These are phyloP conservation scores for Hyphopichia buzzinii DNA, from an alignment of 1,139 yeast genomes.

Conservation along the genomic window DNA sequence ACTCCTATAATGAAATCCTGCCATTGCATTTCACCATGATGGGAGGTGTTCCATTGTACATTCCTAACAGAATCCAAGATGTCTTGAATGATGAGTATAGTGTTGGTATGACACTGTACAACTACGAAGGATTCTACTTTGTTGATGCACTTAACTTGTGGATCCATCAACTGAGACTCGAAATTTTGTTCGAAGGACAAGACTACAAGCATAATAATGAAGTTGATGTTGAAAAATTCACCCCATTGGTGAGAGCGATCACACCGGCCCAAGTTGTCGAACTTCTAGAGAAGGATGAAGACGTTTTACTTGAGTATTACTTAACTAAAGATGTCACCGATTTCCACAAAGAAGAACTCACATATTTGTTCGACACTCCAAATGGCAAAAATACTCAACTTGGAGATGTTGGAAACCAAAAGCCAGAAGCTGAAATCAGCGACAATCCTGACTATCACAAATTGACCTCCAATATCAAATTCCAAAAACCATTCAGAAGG, in stretches of 20 bases:
- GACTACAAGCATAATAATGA: constrained; percentile 8
- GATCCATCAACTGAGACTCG: constrained; percentile 21
- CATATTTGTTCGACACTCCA: constrained; percentile 22
- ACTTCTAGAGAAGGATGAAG: constrained; percentile 24
- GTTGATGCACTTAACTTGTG: constrained; percentile 25
- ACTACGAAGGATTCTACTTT: constrained; percentile 18
- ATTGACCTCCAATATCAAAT: constrained; percentile 16
- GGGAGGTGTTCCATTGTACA: constrained; percentile 31
- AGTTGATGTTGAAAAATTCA: constrained; percentile 16
- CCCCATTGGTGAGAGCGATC: constrained; percentile 18
- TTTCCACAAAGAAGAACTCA: constrained; percentile 25
- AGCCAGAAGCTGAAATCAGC: constrained; percentile 10
- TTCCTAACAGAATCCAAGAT: constrained; percentile 25
- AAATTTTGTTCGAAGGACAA: constrained; percentile 15
- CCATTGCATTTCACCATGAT: constrained; percentile 32
- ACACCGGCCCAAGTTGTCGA: constrained; percentile 15
- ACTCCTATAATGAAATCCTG: constrained; percentile 31
- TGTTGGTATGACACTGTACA: constrained; percentile 21
- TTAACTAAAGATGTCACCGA: constrained; percentile 27
- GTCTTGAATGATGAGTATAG: constrained; percentile 30
- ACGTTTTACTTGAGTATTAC: constrained; percentile 29
- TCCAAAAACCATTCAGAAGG: constrained; percentile 21
- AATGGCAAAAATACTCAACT: constrained; percentile 17
- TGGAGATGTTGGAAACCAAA: constrained; percentile 16
- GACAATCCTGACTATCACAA: constrained; percentile 15